Evolutionary conservation across 2,329 filamentous ascomycete genomes (phyloP), one percentile per base, ranked within the genome.

Genomic region (Blastomyces percursus): DNA sequence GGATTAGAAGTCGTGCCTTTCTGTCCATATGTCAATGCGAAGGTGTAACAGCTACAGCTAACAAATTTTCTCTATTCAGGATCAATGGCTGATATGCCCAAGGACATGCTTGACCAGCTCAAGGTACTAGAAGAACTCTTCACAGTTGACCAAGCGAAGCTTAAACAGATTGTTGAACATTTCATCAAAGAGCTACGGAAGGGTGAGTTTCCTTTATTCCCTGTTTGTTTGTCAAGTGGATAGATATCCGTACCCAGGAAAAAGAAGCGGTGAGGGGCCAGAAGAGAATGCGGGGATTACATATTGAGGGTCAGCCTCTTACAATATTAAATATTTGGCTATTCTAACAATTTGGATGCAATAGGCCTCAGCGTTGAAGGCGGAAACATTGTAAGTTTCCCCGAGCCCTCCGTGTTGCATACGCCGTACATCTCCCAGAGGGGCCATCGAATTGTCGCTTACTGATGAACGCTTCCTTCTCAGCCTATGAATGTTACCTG

Each of bases 401-500:
- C 19, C 57, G 8, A 32, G 2, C 19, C 19, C 52, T 35, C 11
- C 12, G 32, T 12, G 38, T n/a, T 21, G 4, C 6, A 27, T 12
- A 27, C 19, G 27, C 30, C 16, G 35, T n/a, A 4, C 51, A 30
- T 4, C 19, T n/a, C n/a, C 2, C 16, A 19, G 16, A 54, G 16
- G 16, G 11, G n/a, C 21, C 55, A 21, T 50, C 52, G 30, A 21
- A 7, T 46, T 55, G 38, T 32, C n/a, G 8, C 24, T 51, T 58
- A 54, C 62, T 63, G 58, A 69, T 66, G 63, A 63, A 68, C 12
- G 3, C 14, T 40, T 57, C 35, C 54, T 55, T 67, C 67, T 30
- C 69, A 96, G 90, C 92, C 93, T 64, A 96, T 97, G 93, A 96
- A 96, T 78, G 89, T 93, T 64, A 96, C 92, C 62, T 96, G 93